Evolutionary conservation across 306 rosid species (phyloP), one percentile per base, ranked within the genome.

Genomic region (Dalbergia oliveri): DNA sequence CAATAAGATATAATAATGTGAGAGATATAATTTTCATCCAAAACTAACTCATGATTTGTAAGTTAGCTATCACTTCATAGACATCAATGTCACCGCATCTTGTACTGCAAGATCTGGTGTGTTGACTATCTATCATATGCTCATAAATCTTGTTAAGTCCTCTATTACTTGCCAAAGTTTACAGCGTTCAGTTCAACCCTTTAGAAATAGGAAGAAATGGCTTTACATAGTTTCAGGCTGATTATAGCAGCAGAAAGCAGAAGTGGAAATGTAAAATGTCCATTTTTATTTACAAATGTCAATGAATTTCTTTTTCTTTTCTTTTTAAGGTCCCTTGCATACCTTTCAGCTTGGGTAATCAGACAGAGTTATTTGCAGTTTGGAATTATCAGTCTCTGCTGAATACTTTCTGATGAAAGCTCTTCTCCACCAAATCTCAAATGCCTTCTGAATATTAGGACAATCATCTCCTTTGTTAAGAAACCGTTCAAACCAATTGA

Each of bases 351-450:
- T 84, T 10, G 88, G 83, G 84, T 87, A 83, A 77, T 92, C 94
- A 54, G 87, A 82, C 2, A 90, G 76, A 9, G 95, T 78, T 63
- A 94, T 91, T 81, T 91, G 96, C 86, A 94, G 72, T 84, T 88
- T 93, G 18, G 94, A 78, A 84, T 77, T 75, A 75, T 89, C 92
- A 69, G 82, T 82, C 50, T 88, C 96, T 0, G 89, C 35, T 18
- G 87, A 85, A 66, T 82, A 83, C 62, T 90, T 90, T 84, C 82
- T 90, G 77, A 89, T 77, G 88, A 94, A 94, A 66, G 97, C 87
- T 77, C 98, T 88, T 90, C 97, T 90, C 98, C 98, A 94, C 98
- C 98, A 94, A 84, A 91, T 86, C 84, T 94, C 98, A 77, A 94
- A 94, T 9, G 97, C 98, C 90, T 89, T 89, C 77, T 88, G 98